A percentile compares a stretch with the other conserved stretches of the same genome.
phyloP scores from a whole-genome alignment of 2,329 filamentous ascomycete genomes.

The Bipolaris victoriae region DNA sequence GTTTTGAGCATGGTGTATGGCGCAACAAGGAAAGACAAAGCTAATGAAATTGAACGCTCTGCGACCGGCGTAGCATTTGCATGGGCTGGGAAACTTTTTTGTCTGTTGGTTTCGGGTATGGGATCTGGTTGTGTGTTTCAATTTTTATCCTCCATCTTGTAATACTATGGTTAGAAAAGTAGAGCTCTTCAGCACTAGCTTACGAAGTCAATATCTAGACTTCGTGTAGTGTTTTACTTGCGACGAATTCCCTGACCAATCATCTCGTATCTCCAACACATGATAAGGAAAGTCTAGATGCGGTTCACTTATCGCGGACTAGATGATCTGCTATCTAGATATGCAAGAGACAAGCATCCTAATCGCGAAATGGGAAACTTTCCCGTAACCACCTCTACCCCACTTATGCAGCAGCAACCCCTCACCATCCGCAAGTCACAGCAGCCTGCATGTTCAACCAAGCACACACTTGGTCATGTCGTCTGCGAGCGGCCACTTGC shows the following conservation, averaged over 20 bases:
- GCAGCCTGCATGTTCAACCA: background rate
- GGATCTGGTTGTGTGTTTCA: background rate
- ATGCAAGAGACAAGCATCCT: too few species aligned
- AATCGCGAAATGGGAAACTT: too few species aligned
- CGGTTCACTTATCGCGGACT: too few species aligned
- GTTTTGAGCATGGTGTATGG: conserved; percentile 17
- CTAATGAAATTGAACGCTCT: conserved; percentile 15
- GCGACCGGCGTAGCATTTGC: conserved; percentile 11
- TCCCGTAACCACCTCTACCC: background rate
- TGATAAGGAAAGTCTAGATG: too few species aligned
- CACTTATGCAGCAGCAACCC: background rate
- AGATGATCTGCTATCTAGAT: too few species aligned
- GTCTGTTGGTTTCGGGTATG: background rate
- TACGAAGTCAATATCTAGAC: background rate
- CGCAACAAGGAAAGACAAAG: conserved; percentile 14
- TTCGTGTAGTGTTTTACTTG: background rate
- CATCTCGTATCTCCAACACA: too few species aligned
- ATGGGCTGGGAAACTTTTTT: conserved; percentile 5
- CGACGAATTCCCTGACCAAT: too few species aligned
- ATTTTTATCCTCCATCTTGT: background rate
- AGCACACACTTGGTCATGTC: background rate
- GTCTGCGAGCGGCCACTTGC: background rate
- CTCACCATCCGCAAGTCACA: background rate
- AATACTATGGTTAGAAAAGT: conserved; percentile 3
- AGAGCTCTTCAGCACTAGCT: background rate